These are phyloP conservation scores for Solanum infundibuliforme DNA, from an alignment of 257 asterid genomes.

Conservation along the genomic window DNA sequence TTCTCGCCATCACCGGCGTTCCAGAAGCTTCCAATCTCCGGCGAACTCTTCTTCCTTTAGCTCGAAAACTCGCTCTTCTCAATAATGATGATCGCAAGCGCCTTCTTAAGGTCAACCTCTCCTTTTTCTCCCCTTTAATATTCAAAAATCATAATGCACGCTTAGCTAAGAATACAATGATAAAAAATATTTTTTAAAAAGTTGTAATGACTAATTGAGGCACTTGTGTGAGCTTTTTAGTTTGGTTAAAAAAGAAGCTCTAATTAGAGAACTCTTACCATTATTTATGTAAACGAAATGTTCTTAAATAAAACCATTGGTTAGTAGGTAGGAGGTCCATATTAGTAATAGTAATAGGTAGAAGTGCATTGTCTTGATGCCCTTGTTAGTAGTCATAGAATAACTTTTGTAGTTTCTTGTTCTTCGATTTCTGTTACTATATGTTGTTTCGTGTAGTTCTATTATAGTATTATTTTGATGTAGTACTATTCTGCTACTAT, in stretches of 20 bases:
- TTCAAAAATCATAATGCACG: not conserved
- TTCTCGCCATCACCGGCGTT: conserved; percentile 53
- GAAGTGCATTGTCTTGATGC: not conserved
- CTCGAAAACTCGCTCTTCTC: conserved; percentile 71
- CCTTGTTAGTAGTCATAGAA: not conserved
- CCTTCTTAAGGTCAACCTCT: conserved; percentile 58
- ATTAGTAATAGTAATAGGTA: not conserved
- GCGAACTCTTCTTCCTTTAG: conserved; percentile 51
- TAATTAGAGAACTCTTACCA: not conserved
- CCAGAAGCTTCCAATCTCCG: conserved; percentile 40
- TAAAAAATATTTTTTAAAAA: no score
- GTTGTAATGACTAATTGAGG: not conserved
- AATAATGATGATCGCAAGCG: conserved; percentile 44
- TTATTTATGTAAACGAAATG: not conserved
- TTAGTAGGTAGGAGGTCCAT: not conserved
- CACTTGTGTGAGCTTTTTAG: not conserved
- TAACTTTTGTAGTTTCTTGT: not conserved
- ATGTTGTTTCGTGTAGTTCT: not conserved
- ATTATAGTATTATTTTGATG: not conserved
- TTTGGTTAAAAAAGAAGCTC: not conserved
- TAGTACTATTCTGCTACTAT: not conserved
- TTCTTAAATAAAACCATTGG: not conserved
- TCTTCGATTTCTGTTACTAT: not conserved
- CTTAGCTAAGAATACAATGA: not conserved
- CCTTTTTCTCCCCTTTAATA: not conserved